These are phyloP conservation scores for Boletus patriciae DNA, from an alignment of 768 basidiomycete genomes.

Conservation along the genomic window DNA sequence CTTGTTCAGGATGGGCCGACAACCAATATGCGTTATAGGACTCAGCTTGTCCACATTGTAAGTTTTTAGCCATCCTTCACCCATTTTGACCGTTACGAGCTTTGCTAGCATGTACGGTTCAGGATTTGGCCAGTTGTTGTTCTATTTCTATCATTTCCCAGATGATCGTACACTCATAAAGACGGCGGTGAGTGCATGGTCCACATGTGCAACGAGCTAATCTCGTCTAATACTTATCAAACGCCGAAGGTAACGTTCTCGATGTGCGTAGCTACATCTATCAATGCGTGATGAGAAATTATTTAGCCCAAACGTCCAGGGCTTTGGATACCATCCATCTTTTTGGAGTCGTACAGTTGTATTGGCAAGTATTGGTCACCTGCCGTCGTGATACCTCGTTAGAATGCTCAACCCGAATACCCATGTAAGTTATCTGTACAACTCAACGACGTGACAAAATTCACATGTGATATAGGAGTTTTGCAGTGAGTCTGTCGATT, in stretches of 20 bases:
- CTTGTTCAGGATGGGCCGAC: not conserved
- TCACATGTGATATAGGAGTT: not conserved
- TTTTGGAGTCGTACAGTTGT: slow-evolving; percentile 2
- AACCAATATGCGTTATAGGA: not conserved
- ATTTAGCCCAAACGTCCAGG: not conserved
- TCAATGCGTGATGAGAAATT: not conserved
- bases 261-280: not conserved
- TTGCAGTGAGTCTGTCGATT: not conserved
- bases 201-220: not conserved
- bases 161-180: not conserved
- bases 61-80: not conserved
- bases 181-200: not conserved
- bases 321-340: slow-evolving; percentile 7
- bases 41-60: not conserved
- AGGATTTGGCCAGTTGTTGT: slow-evolving; percentile 5
- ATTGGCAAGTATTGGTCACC: slow-evolving; percentile 1
- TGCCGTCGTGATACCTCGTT: not conserved
- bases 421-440: not conserved
- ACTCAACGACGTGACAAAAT: not conserved
- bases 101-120: slow-evolving; percentile 4
- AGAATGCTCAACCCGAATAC: not conserved
- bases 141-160: slow-evolving; percentile 6
- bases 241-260: not conserved
- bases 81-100: not conserved
- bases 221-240: not conserved